Percentiles rank a stretch among this genome's conserved stretches.
Evolutionary conservation across 495 filamentous ascomycete genomes (phyloP).

Genomic region (Antarctomyces pellizariae): DNA sequence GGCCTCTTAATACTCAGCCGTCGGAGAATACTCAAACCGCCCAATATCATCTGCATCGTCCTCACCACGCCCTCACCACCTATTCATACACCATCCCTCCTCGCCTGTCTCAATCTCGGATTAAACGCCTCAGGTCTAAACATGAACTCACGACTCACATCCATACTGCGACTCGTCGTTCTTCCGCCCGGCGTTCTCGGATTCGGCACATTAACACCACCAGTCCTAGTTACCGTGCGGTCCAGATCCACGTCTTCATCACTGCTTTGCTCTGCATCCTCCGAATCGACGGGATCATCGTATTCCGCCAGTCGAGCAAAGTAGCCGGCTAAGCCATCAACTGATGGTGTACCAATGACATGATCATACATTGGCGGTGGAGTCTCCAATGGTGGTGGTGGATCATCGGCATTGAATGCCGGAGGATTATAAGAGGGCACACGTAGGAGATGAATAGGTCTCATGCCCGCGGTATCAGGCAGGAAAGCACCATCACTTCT

Average conservation of each 20-base stretch:
- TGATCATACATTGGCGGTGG: conserved; percentile 75
- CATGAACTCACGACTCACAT: conserved; percentile 12
- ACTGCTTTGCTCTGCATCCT: conserved; percentile 10
- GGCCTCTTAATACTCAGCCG: too few relatives aligned
- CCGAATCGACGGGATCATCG: too few relatives aligned
- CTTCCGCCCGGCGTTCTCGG: conserved; percentile 27
- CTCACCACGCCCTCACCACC: too few relatives aligned
- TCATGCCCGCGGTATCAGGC: conserved; percentile 11
- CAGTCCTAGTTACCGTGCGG: conserved; percentile 15
- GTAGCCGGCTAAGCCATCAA: conserved; percentile 76
- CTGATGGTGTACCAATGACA: conserved; percentile 57
- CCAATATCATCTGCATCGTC: too few relatives aligned
- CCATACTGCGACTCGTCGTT: conserved; percentile 10
- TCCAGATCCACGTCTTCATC: conserved; percentile 17
- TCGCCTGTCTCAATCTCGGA: too few relatives aligned
- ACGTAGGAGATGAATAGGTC: conserved; percentile 82
- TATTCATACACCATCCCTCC: too few relatives aligned
- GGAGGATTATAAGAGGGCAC: conserved; percentile 77
- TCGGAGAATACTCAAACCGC: too few relatives aligned
- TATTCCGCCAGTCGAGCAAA: conserved; percentile 27
- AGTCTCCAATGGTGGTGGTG: conserved; percentile 64
- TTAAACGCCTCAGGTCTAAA: conserved; percentile 3
- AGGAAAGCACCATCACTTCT: too few relatives aligned
- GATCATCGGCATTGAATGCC: conserved; percentile 65
- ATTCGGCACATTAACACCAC: conserved; percentile 29